Conservation (phyloP, 1,284 basidiomycete species). For the Uromyces viciae-fabae region DNA sequence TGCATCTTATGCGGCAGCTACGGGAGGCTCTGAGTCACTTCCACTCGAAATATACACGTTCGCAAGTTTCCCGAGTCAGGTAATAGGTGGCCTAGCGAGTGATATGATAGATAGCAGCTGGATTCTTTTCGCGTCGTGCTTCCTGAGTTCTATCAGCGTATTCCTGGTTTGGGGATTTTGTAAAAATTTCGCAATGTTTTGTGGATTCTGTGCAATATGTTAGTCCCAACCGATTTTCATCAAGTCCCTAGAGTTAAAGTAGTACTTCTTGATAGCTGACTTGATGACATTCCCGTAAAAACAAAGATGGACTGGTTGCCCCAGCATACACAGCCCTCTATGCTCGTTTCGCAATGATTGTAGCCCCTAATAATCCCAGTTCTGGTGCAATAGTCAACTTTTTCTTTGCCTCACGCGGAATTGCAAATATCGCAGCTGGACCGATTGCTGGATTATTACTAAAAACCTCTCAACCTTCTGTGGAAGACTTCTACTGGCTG, state of each 20-base stretch:
- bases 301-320: slow-evolving; percentile 17
- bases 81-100: slow-evolving; percentile 16
- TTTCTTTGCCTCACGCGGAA: slow-evolving; percentile 24
- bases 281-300: not conserved
- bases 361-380: slow-evolving; percentile 9
- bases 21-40: slow-evolving; percentile 12
- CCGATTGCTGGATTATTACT: slow-evolving; percentile 6
- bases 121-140: not conserved
- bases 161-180: slow-evolving; percentile 20
- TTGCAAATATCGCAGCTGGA: not conserved
- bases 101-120: slow-evolving; percentile 24
- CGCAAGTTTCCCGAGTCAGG: slow-evolving; percentile 15
- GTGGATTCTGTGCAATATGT: slow-evolving; percentile 19
- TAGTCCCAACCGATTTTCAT: not conserved
- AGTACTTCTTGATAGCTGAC: not conserved
- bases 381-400: slow-evolving; percentile 1
- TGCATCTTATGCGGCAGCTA: slow-evolving; percentile 10
- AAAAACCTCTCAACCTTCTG: slow-evolving; percentile 1
- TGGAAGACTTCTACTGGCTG: not conserved
- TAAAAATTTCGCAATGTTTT: slow-evolving; percentile 23
- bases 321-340: slow-evolving; percentile 10
- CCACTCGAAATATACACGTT: slow-evolving; percentile 17
- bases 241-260: not conserved
- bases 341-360: slow-evolving; percentile 8
- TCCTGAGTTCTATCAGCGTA: slow-evolving; percentile 13